phyloP scores from a whole-genome alignment of 805 yeast species.

The Hanseniaspora mollemarum region DNA sequence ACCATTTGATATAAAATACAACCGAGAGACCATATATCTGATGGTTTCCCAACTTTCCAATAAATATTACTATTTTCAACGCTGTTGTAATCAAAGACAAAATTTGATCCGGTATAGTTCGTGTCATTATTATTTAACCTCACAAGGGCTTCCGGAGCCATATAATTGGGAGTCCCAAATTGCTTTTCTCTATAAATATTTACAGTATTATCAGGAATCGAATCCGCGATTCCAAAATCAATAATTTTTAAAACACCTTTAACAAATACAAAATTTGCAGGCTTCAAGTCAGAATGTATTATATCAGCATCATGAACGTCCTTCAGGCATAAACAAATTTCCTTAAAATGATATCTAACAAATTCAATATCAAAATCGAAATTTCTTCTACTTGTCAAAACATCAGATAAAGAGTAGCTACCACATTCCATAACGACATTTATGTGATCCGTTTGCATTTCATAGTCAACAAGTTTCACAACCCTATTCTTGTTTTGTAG shows the following conservation, averaged over 20 bases:
- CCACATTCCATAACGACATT: conserved; percentile 89
- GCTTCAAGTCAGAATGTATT: conserved; percentile 70
- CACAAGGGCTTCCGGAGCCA: conserved; percentile 92
- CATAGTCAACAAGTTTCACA: conserved; percentile 63
- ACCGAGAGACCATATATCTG: conserved; percentile 97
- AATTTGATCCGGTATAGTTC: conserved; percentile 16
- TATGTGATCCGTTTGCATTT: conserved; percentile 52
- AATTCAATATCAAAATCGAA: conserved; percentile 56
- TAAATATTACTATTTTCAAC: conserved; percentile 25
- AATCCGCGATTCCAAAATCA: conserved; percentile 93
- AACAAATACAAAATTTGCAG: conserved; percentile 66
- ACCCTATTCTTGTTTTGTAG: conserved; percentile 57
- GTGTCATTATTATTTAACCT: conserved; percentile 24
- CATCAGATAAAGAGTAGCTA: conserved; percentile 77
- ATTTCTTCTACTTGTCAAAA: conserved; percentile 46
- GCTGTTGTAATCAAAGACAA: conserved; percentile 18
- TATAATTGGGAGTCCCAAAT: conserved; percentile 91
- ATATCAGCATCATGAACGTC: conserved; percentile 82
- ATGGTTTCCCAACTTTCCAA: conserved; percentile 82
- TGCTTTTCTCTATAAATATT: conserved; percentile 83
- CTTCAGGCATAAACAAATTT: conserved; percentile 66
- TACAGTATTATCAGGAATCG: conserved; percentile 82
- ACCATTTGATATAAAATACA: conserved; percentile 92
- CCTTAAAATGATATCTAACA: conserved; percentile 67
- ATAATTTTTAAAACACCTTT: conserved; percentile 76